These are phyloP conservation scores for Phialophora macrospora DNA, from an alignment of 2,329 filamentous ascomycete species.

Conservation along the genomic window DNA sequence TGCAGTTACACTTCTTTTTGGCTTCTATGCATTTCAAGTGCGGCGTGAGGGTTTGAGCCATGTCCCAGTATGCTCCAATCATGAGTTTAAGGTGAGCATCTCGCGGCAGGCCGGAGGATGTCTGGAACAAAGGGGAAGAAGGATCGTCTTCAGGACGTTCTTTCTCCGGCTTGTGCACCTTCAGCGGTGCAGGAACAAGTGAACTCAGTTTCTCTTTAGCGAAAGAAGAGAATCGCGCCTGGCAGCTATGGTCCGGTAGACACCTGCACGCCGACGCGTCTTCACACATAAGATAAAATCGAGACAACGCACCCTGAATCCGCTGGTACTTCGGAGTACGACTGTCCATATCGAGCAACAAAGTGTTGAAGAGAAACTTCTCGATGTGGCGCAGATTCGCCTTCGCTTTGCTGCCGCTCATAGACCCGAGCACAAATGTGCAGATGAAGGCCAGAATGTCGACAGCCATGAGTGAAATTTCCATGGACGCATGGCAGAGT, in stretches of 20 bases:
- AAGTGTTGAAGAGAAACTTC: slow-evolving; percentile 21
- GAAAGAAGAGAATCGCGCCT: slow-evolving; percentile 4
- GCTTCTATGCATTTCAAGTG: slow-evolving; percentile 21
- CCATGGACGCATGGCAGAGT: slow-evolving; percentile 2
- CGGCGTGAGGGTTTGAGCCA: slow-evolving; percentile 19
- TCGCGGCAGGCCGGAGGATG: slow-evolving; percentile 1
- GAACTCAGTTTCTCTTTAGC: slow-evolving; percentile 16
- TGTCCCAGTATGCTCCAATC: slow-evolving; percentile 22
- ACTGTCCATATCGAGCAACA: slow-evolving; percentile 17
- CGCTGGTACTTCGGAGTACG: slow-evolving; percentile 13
- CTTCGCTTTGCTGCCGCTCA: slow-evolving; percentile 9
- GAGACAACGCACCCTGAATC: slow-evolving; percentile 16
- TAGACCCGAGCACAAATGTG: slow-evolving; percentile 27
- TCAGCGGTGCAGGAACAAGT: slow-evolving; percentile 22
- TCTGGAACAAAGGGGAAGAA: neutral
- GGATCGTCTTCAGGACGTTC: neutral
- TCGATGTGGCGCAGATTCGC: slow-evolving; percentile 26
- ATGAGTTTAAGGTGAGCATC: slow-evolving; percentile 11
- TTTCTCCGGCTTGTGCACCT: slow-evolving; percentile 20
- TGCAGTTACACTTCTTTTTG: slow-evolving; percentile 22
- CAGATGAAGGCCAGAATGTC: slow-evolving; percentile 25
- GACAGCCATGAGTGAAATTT: slow-evolving; percentile 23
- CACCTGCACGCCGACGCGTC: slow-evolving; percentile 26
- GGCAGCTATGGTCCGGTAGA: slow-evolving; percentile 25
- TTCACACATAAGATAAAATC: slow-evolving; percentile 25